phyloP scores from a whole-genome alignment of 192 early-diverging fungal genomes.

The Dimargaris xerosporica region DNA sequence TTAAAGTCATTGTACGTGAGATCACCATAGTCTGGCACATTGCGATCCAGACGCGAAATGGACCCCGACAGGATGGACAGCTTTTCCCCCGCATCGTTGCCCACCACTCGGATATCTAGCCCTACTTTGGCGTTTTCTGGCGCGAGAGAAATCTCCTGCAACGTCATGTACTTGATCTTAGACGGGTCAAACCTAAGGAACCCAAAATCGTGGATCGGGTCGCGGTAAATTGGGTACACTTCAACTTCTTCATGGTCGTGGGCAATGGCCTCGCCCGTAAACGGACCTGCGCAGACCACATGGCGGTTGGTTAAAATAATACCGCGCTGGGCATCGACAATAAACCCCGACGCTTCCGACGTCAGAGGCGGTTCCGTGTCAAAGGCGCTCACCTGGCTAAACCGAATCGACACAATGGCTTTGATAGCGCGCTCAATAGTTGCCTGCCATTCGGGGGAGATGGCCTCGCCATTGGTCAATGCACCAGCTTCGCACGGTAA shows the following conservation, averaged over 20 bases:
- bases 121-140: constrained; percentile 58
- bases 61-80: constrained; percentile 59
- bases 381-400: constrained; percentile 59
- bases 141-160: constrained; percentile 45
- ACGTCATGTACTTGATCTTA: constrained; percentile 50
- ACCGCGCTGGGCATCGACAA: constrained; percentile 57
- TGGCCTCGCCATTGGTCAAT: too few relatives aligned
- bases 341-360: constrained; percentile 52
- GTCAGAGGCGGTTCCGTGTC: constrained; percentile 65
- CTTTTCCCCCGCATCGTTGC: constrained; percentile 70
- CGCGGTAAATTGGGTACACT: constrained; percentile 54
- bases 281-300: constrained; percentile 57
- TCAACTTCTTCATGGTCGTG: constrained; percentile 64
- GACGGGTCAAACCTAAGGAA: constrained; percentile 58
- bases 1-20: constrained; percentile 66
- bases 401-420: constrained; percentile 65
- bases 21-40: constrained; percentile 50
- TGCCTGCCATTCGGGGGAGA: constrained; percentile 36
- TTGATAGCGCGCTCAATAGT: constrained; percentile 54
- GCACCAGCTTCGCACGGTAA: too few relatives aligned
- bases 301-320: constrained; percentile 67
- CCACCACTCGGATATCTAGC: constrained; percentile 60
- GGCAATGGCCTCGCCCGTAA: constrained; percentile 55
- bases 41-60: constrained; percentile 55
- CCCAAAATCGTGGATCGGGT: constrained; percentile 76